Conservation (phyloP, 2,329 filamentous ascomycete genomes). For the Aspergillus unguis region DNA sequence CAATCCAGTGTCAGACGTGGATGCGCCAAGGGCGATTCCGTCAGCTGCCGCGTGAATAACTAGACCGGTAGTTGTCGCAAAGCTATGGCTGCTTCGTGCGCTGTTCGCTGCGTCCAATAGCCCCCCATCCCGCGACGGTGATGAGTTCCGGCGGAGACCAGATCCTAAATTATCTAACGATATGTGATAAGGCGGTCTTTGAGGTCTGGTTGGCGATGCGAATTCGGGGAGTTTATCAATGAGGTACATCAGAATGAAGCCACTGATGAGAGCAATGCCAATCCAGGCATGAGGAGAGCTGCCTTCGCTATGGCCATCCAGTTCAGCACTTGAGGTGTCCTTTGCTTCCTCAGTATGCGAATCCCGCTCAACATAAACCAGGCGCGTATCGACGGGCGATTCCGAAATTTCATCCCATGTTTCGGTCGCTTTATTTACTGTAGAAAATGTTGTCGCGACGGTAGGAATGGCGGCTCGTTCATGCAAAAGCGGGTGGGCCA, state of each 20-base stretch:
- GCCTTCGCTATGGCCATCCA: constrained; percentile 42
- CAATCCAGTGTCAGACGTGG: constrained; percentile 72
- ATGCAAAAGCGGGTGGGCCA: constrained; percentile 29
- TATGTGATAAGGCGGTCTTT: constrained; percentile 74
- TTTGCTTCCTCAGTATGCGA: constrained; percentile 23
- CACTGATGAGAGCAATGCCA: constrained; percentile 78
- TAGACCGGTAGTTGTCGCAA: constrained; percentile 88
- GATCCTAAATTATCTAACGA: constrained; percentile 76
- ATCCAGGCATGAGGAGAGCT: constrained; percentile 68
- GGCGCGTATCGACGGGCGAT: constrained; percentile 9
- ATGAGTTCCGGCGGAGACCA: constrained; percentile 46
- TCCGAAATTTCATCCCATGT: background rate
- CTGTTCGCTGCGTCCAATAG: constrained; percentile 32
- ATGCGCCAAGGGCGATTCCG: constrained; percentile 92
- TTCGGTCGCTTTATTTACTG: background rate
- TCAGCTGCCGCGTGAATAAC: constrained; percentile 95
- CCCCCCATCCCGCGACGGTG: constrained; percentile 39
- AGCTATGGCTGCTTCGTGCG: constrained; percentile 47
- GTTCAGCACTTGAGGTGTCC: constrained; percentile 35
- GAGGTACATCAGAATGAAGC: constrained; percentile 95
- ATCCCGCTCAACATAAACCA: constrained; percentile 24
- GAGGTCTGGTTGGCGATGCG: constrained; percentile 61
- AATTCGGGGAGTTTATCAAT: constrained; percentile 82
- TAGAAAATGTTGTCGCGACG: constrained; percentile 10
- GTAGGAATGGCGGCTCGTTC: constrained; percentile 20